A percentile compares a stretch with the other conserved stretches of the same genome.
These are phyloP conservation scores for Puccinia polysora DNA, from an alignment of 1,284 basidiomycete species.

Conservation along the genomic window DNA sequence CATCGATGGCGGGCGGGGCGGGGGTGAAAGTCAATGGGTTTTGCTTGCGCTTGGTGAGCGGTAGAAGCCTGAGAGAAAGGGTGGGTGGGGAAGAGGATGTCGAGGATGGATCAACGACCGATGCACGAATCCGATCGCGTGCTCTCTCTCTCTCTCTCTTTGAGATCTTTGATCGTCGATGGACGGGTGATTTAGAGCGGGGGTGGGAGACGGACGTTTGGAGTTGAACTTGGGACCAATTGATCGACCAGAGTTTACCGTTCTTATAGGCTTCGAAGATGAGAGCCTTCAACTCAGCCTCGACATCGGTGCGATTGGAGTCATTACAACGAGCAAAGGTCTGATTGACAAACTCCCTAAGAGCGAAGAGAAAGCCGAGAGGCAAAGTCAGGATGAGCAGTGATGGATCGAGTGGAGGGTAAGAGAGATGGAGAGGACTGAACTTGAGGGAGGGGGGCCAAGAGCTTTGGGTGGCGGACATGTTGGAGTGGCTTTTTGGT, in stretches of 20 bases:
- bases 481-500: too few species aligned
- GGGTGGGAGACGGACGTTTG: slow-evolving; percentile 60
- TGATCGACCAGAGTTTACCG: slow-evolving; percentile 77
- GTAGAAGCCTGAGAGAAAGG: slow-evolving; percentile 61
- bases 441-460: slow-evolving; percentile 36
- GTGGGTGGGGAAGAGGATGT: too few species aligned
- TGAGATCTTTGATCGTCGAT: too few species aligned
- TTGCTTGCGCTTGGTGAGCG: slow-evolving; percentile 62
- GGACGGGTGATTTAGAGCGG: slow-evolving; percentile 46
- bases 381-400: too few species aligned
- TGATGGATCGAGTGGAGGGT: not conserved
- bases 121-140: too few species aligned
- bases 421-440: not conserved
- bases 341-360: slow-evolving; percentile 50
- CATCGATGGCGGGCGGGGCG: slow-evolving; percentile 21
- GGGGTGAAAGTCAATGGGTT: slow-evolving; percentile 18
- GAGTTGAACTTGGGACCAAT: slow-evolving; percentile 76
- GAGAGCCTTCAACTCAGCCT: slow-evolving; percentile 54
- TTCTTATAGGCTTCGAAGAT: slow-evolving; percentile 56
- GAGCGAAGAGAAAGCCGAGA: slow-evolving; percentile 18
- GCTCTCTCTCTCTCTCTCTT: too few species aligned
- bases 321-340: slow-evolving; percentile 52
- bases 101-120: too few species aligned
- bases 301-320: slow-evolving; percentile 53
- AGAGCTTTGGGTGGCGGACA: slow-evolving; percentile 32